Evolutionary conservation across 2,329 filamentous ascomycete species (phyloP), one percentile per base, ranked within the genome.

Genomic region (Venturia pyrina): DNA sequence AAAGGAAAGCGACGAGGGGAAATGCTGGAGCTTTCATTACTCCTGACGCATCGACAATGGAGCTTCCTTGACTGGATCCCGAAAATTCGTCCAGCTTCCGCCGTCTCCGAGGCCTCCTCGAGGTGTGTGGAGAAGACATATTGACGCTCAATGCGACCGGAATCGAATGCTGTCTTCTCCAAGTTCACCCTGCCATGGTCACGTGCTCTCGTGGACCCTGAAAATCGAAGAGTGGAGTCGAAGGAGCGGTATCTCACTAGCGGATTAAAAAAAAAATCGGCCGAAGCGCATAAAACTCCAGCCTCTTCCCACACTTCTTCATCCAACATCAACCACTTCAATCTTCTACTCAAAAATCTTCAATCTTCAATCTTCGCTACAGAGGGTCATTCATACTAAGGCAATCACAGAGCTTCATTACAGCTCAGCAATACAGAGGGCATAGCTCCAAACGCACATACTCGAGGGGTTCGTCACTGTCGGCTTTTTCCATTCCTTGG

Each of bases 1-100:
- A 96, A 63, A 99, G 84, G 73, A 99, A 93, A n/a, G 93, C 88
- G 1, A 91, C 92, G 28, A 99, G 83, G 50, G 95, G 93, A 73
- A 97, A 98, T 4, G 90, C 86, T 41, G 93, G 93, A 53, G 76
- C 77, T 66, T 65, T 62, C 17, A 37, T 44, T 43, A n/a, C 37
- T 43, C 43, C 60, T 24, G 37, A 34, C 21, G 60, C 43, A 11
- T 62, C 60, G 37, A 62, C 40, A 6, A 40, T 28, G 28, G 60
- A 62, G 60, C 40, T 62, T 32, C 60, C 40, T 62, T 62, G 37
- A 32, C 32, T 32, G 40, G 40, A 44, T 15, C 60, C 60, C 19
- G 48, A 37, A 15, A n/a, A 28, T 4, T 63, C 64, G 17, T 66
- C 46, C 11, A 34, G 13, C 57, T 59, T 66, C 28, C 61, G 43